phyloP scores from a whole-genome alignment of 371 early-diverging fungal genomes.

The Synchytrium microbalum region DNA sequence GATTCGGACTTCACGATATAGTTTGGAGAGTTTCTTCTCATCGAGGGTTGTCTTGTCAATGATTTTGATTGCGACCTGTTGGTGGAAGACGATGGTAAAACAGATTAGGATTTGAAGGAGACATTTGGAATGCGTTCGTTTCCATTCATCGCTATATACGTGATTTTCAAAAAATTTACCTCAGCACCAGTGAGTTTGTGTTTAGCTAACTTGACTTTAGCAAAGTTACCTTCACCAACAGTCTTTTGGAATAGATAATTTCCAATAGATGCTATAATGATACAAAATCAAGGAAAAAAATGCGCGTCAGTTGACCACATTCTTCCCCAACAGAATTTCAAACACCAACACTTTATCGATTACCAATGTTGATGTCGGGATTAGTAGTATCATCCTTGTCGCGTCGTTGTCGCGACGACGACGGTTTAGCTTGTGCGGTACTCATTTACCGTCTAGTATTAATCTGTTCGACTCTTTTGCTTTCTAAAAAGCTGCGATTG shows the following conservation, averaged over 20 bases:
- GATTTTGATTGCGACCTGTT: constrained; percentile 51
- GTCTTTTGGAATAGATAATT: constrained; percentile 69
- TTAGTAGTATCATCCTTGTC: constrained; percentile 52
- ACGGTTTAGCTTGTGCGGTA: constrained; percentile 9
- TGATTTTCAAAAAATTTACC: constrained; percentile 45
- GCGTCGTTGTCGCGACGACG: constrained; percentile 23
- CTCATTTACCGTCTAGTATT: too few species aligned
- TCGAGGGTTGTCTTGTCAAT: constrained; percentile 78
- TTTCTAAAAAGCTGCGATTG: too few species aligned
- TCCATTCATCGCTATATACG: background rate
- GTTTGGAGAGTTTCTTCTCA: constrained; percentile 66
- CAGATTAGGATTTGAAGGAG: background rate
- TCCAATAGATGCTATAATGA: constrained; percentile 34
- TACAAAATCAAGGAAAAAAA: constrained; percentile 5
- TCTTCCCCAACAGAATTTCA: background rate
- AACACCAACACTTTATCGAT: background rate
- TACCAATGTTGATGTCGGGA: constrained; percentile 44
- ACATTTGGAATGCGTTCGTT: background rate
- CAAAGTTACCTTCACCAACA: constrained; percentile 97
- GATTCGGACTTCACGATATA: constrained; percentile 79
- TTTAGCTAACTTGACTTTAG: constrained; percentile 93
- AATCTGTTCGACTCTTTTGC: too few species aligned
- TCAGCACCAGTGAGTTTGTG: constrained; percentile 82
- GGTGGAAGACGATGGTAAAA: constrained; percentile 1
- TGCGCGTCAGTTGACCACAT: background rate